Evolutionary conservation across 441 rosid species (phyloP).

Genomic region (Erodium texanum): DNA sequence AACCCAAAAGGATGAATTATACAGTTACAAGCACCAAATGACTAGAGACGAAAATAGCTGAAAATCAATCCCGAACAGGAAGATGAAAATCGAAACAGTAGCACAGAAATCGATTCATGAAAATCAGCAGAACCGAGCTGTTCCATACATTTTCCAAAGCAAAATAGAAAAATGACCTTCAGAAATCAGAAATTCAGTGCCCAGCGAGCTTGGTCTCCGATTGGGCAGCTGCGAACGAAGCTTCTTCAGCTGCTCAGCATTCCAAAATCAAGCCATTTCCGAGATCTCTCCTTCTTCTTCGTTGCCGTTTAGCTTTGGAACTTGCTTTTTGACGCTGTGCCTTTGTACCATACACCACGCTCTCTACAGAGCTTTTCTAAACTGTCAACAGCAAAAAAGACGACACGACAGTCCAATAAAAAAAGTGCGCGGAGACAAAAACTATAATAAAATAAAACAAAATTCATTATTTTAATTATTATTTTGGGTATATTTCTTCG

Average conservation of each 20-base stretch:
- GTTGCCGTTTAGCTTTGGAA: not conserved
- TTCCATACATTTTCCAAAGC: not conserved
- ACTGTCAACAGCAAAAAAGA: not conserved
- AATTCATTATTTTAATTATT: not conserved
- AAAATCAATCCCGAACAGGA: not conserved
- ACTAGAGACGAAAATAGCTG: not conserved
- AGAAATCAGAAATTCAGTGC: not conserved
- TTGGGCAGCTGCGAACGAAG: not conserved
- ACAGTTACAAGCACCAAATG: not conserved
- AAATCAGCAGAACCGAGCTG: not conserved
- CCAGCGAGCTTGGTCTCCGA: not conserved
- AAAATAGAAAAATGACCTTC: not conserved
- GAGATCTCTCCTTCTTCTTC: conserved; percentile 2
- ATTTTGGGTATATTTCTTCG: not conserved
- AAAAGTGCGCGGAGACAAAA: not conserved
- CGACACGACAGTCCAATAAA: not conserved
- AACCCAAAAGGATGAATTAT: not conserved
- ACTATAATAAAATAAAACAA: not conserved
- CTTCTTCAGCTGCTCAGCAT: not conserved
- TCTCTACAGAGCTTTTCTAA: not conserved
- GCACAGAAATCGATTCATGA: not conserved
- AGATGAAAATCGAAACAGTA: not conserved
- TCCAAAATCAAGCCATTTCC: conserved; percentile 1
- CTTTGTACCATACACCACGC: not conserved
- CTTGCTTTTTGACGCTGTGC: not conserved